Conservation (phyloP, 140 eudicot genomes). For the Stevia rebaudiana region DNA sequence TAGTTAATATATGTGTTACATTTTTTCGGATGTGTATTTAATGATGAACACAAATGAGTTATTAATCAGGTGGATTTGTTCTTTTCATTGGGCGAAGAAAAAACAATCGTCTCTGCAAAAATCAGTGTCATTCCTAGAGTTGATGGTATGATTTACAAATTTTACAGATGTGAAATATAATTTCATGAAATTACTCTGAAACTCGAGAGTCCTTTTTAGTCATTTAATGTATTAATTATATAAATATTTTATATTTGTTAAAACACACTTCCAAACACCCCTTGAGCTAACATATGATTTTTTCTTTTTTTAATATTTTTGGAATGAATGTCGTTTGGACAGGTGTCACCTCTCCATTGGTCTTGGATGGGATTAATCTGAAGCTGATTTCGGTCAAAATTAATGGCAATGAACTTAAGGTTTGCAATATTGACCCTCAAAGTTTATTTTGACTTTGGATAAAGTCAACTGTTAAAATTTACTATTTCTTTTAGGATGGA, state of each 20-base stretch:
- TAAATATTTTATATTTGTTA: neutral
- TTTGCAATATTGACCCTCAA: constrained; percentile 9
- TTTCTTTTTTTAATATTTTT: neutral
- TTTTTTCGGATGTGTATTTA: neutral
- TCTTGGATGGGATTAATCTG: constrained; percentile 75
- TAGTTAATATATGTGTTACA: neutral
- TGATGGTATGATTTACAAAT: constrained; percentile 47
- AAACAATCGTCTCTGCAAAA: constrained; percentile 61
- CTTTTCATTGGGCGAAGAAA: constrained; percentile 72
- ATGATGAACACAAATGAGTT: neutral
- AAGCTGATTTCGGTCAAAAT: constrained; percentile 61
- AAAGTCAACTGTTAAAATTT: neutral
- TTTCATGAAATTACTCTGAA: neutral
- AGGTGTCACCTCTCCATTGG: constrained; percentile 64
- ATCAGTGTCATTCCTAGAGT: constrained; percentile 61
- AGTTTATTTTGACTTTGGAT: neutral
- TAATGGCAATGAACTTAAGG: constrained; percentile 62
- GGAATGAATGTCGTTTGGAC: constrained; percentile 6
- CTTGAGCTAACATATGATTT: neutral
- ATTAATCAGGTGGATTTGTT: constrained; percentile 65
- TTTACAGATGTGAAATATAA: neutral
- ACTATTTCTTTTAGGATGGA: constrained; percentile 45
- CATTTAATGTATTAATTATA: no score
- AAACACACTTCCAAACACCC: neutral
- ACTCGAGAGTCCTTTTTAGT: neutral